These are phyloP conservation scores for Cryptococcus jaspeensis DNA, from an alignment of 1,284 basidiomycete species.

Conservation along the genomic window DNA sequence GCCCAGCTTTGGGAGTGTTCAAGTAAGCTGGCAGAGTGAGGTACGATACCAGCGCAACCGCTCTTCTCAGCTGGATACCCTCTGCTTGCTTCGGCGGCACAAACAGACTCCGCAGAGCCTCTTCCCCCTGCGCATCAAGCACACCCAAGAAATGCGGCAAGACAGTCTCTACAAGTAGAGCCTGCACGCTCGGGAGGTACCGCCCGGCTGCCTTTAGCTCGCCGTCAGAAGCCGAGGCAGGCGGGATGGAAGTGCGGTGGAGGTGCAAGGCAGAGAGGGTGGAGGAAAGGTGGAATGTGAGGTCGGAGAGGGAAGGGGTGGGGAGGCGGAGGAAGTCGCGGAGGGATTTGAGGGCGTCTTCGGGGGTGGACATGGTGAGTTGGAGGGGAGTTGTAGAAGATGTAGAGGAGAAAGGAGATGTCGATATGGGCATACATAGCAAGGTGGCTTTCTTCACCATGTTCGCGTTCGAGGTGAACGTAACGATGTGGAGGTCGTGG, in stretches of 20 bases:
- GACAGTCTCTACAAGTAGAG: constrained; percentile 45
- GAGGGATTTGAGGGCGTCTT: constrained; percentile 23
- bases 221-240: not conserved
- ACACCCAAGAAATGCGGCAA: constrained; percentile 66
- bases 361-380: not conserved
- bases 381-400: no score
- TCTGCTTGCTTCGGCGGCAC: constrained; percentile 11
- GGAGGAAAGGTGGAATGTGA: constrained; percentile 23
- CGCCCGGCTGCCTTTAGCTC: constrained; percentile 18
- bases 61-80: constrained; percentile 3
- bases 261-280: constrained; percentile 21
- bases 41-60: constrained; percentile 36
- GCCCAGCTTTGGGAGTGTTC: constrained; percentile 11
- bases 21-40: constrained; percentile 30
- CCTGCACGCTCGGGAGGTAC: constrained; percentile 36
- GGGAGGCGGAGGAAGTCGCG: constrained; percentile 31
- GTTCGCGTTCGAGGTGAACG: constrained; percentile 1
- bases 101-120: constrained; percentile 33
- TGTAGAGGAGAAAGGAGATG: constrained; percentile 4
- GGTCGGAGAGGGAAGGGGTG: constrained; percentile 17
- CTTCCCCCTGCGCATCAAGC: constrained; percentile 55
- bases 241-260: constrained; percentile 18
- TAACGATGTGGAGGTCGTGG: constrained; percentile 9
- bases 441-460: no score
- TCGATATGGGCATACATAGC: no score